Evolutionary conservation across 2,329 filamentous ascomycete species (phyloP).

Genomic region (Berkeleyomyces basicola): DNA sequence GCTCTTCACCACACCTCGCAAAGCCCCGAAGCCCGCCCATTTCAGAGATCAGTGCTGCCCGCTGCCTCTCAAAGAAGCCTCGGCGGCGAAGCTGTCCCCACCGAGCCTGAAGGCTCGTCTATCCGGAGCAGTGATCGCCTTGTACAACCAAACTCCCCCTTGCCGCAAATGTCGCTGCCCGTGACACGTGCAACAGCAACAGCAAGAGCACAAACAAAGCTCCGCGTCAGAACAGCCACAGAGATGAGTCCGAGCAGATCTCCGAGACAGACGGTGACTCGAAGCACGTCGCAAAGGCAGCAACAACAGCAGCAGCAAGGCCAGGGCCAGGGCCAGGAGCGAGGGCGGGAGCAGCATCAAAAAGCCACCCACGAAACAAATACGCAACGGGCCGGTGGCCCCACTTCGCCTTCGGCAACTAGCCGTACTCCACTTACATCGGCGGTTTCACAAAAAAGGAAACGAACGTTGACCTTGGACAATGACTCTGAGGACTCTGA

Average conservation of each 20-base stretch:
- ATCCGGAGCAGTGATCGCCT: not conserved
- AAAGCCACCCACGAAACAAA: not conserved
- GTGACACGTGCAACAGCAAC: not conserved
- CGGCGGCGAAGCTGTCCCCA: not conserved
- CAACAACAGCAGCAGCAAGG: not conserved
- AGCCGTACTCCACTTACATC: not conserved
- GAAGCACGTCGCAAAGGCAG: not conserved
- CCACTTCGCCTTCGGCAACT: not conserved
- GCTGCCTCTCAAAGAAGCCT: not conserved
- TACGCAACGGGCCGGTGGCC: not conserved
- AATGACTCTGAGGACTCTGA: slow-evolving; percentile 1
- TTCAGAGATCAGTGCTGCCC: not conserved
- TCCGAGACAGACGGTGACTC: not conserved
- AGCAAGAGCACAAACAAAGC: not conserved
- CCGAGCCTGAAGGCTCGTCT: not conserved
- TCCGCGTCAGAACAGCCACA: not conserved
- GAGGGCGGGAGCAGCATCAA: not conserved
- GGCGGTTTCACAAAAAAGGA: not conserved
- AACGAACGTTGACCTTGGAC: not conserved
- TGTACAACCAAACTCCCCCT: not conserved
- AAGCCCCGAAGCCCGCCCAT: not conserved
- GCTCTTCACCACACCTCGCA: not conserved
- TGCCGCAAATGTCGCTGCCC: not conserved
- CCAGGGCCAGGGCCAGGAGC: not conserved
- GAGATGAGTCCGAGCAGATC: not conserved